Conservation (phyloP, 164 flowering plant species). For the Kalanchoe fedtschenkoi region DNA sequence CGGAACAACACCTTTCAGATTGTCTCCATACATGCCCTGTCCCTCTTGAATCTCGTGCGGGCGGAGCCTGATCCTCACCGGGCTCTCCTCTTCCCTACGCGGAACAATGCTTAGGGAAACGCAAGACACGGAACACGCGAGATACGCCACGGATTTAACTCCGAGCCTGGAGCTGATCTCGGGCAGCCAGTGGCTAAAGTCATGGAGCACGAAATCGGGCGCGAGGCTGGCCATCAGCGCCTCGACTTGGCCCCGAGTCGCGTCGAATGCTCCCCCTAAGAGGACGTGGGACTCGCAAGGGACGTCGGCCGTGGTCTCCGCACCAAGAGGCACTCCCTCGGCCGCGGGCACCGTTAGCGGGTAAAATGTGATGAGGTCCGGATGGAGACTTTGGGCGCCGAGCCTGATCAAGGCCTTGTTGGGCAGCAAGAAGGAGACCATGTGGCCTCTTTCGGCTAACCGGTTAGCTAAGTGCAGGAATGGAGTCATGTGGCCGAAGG, state of each 20-base stretch:
- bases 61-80: too few species aligned
- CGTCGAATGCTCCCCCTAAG: constrained; percentile 33
- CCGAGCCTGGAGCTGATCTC: constrained; percentile 18
- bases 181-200: constrained; percentile 36
- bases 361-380: constrained; percentile 27
- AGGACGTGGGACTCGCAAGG: constrained; percentile 12
- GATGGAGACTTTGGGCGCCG: constrained; percentile 19
- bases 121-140: constrained; percentile 20
- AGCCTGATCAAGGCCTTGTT: constrained; percentile 17
- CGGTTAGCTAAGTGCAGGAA: constrained; percentile 38
- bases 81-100: too few species aligned
- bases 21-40: too few species aligned
- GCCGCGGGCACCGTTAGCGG: constrained; percentile 29
- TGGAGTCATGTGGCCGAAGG: constrained; percentile 47
- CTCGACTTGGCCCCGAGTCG: constrained; percentile 15
- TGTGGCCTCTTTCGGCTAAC: constrained; percentile 34
- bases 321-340: constrained; percentile 34
- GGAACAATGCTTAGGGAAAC: constrained; percentile 9
- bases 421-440: constrained; percentile 32
- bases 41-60: too few species aligned
- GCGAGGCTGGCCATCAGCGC: neutral
- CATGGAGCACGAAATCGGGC: constrained; percentile 33
- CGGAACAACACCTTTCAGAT: too few species aligned
- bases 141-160: constrained; percentile 25
- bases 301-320: constrained; percentile 45